Evolutionary conservation across 2,329 filamentous ascomycete species (phyloP).

Genomic region (Calonectria montana): DNA sequence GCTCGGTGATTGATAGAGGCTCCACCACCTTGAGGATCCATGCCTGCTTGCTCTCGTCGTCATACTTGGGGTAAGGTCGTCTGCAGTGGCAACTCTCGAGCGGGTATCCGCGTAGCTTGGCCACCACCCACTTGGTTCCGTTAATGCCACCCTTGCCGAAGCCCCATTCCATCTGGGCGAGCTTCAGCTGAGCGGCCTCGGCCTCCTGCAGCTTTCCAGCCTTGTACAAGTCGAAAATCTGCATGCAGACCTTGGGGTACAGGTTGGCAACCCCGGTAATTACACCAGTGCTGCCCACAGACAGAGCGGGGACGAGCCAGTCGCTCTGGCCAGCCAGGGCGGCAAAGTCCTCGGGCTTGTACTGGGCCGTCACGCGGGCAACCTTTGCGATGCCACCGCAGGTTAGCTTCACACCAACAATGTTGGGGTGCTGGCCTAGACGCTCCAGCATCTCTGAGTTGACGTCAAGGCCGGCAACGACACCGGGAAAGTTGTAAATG

Average conservation of each 20-base stretch:
- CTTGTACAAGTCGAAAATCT: slow-evolving; percentile 60
- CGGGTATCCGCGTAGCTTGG: slow-evolving; percentile 64
- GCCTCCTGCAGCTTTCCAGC: slow-evolving; percentile 61
- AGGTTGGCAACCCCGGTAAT: slow-evolving; percentile 74
- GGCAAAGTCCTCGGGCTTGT: slow-evolving; percentile 66
- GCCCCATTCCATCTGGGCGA: slow-evolving; percentile 65
- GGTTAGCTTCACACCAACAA: slow-evolving; percentile 78
- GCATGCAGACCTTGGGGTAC: slow-evolving; percentile 67
- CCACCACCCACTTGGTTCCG: slow-evolving; percentile 70
- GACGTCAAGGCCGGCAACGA: slow-evolving; percentile 74
- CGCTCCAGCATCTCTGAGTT: slow-evolving; percentile 72
- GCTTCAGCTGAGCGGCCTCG: slow-evolving; percentile 59
- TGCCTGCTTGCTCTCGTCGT: slow-evolving; percentile 46
- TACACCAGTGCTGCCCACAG: slow-evolving; percentile 68
- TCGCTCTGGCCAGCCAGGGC: slow-evolving; percentile 80
- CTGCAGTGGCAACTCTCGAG: slow-evolving; percentile 62
- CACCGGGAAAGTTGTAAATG: slow-evolving; percentile 80
- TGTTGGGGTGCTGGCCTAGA: slow-evolving; percentile 70
- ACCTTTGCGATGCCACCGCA: slow-evolving; percentile 82
- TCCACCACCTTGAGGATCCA: slow-evolving; percentile 47
- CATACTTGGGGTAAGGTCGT: slow-evolving; percentile 64
- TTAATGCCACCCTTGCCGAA: slow-evolving; percentile 70
- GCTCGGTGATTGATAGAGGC: slow-evolving; percentile 35
- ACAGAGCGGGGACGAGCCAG: slow-evolving; percentile 72
- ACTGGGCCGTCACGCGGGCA: slow-evolving; percentile 64